phyloP scores from a whole-genome alignment of 139 green algal genomes.

The Coccomyxa sp. region DNA sequence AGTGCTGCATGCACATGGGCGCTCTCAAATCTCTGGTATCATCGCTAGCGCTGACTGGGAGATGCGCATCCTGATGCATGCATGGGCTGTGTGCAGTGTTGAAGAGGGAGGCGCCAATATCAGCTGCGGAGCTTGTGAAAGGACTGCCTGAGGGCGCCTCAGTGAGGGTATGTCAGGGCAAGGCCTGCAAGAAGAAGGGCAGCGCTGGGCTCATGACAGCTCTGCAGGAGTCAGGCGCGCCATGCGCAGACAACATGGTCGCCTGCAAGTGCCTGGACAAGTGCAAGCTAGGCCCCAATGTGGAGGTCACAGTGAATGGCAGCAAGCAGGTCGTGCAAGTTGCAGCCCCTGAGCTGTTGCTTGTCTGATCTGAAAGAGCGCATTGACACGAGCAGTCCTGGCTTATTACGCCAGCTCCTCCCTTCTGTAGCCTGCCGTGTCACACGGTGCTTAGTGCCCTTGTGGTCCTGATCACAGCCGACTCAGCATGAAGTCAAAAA shows the following conservation, averaged over 20 bases:
- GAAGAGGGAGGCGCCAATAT: not conserved
- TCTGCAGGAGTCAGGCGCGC: not conserved
- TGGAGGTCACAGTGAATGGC: not conserved
- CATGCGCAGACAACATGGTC: not conserved
- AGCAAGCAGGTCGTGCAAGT: not conserved
- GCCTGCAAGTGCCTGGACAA: conserved; percentile 10
- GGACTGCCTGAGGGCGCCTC: not conserved
- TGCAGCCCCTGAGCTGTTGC: not conserved
- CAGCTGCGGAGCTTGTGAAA: not conserved
- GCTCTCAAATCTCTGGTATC: too few species aligned
- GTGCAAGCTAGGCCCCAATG: conserved; percentile 3
- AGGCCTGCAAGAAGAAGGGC: conserved; percentile 7
- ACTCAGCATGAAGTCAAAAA: not conserved
- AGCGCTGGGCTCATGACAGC: not conserved
- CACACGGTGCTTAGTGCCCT: not conserved
- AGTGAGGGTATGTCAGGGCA: conserved; percentile 8
- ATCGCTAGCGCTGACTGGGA: too few species aligned
- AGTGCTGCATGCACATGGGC: too few species aligned
- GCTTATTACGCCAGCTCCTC: not conserved
- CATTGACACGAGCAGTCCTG: not conserved
- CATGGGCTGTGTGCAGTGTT: not conserved
- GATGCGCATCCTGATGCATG: not conserved
- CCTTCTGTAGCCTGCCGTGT: not conserved
- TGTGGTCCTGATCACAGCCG: not conserved
- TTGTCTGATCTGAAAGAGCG: not conserved